phyloP scores from a whole-genome alignment of 2,329 filamentous ascomycete species.

The Juglanconis sp. region DNA sequence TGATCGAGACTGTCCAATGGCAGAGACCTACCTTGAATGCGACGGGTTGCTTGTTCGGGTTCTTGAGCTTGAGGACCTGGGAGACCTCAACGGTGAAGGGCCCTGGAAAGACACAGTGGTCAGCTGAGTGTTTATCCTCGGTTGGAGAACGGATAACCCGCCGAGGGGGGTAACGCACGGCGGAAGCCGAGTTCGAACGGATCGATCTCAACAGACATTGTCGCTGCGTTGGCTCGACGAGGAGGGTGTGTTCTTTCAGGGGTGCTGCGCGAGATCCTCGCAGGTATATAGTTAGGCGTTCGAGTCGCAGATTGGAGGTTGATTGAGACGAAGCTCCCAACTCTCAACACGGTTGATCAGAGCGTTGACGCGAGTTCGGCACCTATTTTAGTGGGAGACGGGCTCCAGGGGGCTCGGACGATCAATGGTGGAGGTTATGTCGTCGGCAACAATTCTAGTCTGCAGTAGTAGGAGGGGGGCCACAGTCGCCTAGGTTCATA shows the following conservation, averaged over 20 bases:
- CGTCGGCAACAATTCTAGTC: too few species aligned
- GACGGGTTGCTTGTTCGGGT: constrained; percentile 59
- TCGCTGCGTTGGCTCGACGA: constrained; percentile 27
- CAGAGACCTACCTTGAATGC: constrained; percentile 62
- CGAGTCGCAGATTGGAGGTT: constrained; percentile 16
- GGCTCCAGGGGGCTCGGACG: background rate
- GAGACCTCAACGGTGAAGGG: constrained; percentile 66
- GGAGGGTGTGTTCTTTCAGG: background rate
- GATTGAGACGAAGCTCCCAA: background rate
- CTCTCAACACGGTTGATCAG: background rate
- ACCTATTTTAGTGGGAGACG: too few species aligned
- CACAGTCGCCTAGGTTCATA: background rate
- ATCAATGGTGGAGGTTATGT: background rate
- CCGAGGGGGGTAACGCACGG: constrained; percentile 59
- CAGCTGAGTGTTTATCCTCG: constrained; percentile 15
- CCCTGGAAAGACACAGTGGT: constrained; percentile 39
- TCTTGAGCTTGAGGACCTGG: constrained; percentile 62
- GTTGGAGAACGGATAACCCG: background rate
- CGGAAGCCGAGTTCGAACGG: constrained; percentile 89
- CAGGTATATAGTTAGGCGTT: constrained; percentile 20
- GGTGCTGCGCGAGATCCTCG: constrained; percentile 9
- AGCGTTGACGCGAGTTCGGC: background rate
- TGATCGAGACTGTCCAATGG: background rate
- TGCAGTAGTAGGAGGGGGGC: too few species aligned
- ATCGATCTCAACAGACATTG: constrained; percentile 93